These are phyloP conservation scores for Tetrahymena elliotti DNA, from an alignment of 73 alveolate species.

Conservation along the genomic window DNA sequence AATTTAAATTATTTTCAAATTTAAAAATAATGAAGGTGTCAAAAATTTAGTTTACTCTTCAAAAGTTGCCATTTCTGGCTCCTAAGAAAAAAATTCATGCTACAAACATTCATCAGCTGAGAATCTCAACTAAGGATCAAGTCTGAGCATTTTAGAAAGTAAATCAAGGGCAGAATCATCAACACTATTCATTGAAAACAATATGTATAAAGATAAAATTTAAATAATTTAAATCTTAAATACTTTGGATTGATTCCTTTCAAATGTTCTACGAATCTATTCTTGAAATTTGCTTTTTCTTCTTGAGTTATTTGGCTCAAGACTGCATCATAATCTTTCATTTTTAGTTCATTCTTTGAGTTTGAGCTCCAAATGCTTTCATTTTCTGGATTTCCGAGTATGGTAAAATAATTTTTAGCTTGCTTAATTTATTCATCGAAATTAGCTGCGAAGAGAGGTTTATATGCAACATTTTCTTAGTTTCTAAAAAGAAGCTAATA, in stretches of 20 bases:
- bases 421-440: neutral
- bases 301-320: neutral
- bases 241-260: neutral
- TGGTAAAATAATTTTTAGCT: neutral
- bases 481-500: neutral
- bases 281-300: neutral
- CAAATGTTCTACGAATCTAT: neutral
- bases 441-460: neutral
- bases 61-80: neutral
- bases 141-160: neutral
- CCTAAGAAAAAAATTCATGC: neutral
- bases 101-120: neutral
- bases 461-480: neutral
- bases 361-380: neutral
- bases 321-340: neutral
- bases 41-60: neutral
- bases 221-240: no score
- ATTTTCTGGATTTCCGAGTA: neutral
- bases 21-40: neutral
- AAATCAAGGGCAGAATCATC: neutral
- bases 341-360: neutral
- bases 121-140: neutral
- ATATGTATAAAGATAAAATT: neutral
- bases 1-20: neutral
- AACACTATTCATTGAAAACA: neutral